Percentiles rank a stretch among this genome's conserved stretches.
Evolutionary conservation across 2,329 filamentous ascomycete genomes (phyloP).

Genomic region (Penicillium sp.): DNA sequence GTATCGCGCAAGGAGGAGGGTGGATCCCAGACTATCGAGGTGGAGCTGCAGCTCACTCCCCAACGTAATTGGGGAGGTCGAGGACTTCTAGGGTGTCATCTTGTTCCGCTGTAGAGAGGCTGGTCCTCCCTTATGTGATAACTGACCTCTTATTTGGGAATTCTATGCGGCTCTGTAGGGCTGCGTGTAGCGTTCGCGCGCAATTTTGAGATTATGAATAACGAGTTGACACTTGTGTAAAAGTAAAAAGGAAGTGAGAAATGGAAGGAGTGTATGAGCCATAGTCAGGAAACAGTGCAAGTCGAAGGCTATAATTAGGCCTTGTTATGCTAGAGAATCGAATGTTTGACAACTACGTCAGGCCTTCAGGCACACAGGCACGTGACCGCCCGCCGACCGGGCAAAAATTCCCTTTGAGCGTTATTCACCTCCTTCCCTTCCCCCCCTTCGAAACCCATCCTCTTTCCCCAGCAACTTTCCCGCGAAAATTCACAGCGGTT

Average conservation of each 20-base stretch:
- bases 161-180: neutral
- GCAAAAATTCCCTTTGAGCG: constrained; percentile 35
- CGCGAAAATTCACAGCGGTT: constrained; percentile 6
- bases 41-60: constrained; percentile 73
- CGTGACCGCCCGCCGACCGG: constrained; percentile 20
- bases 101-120: constrained; percentile 68
- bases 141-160: neutral
- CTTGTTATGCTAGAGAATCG: neutral
- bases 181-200: neutral
- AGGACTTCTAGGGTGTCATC: constrained; percentile 86
- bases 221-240: neutral
- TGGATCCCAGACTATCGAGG: constrained; percentile 51
- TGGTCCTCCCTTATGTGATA: neutral
- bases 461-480: constrained; percentile 22
- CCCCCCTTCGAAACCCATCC: constrained; percentile 25
- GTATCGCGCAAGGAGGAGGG: constrained; percentile 52
- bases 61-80: constrained; percentile 84
- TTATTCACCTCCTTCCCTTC: constrained; percentile 29
- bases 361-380: constrained; percentile 20
- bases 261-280: neutral
- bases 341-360: constrained; percentile 23
- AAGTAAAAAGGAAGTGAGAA: neutral
- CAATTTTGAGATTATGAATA: neutral
- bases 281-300: neutral
- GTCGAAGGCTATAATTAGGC: neutral